phyloP scores from a whole-genome alignment of 2,329 filamentous ascomycete genomes.

The Penicillium sp. region DNA sequence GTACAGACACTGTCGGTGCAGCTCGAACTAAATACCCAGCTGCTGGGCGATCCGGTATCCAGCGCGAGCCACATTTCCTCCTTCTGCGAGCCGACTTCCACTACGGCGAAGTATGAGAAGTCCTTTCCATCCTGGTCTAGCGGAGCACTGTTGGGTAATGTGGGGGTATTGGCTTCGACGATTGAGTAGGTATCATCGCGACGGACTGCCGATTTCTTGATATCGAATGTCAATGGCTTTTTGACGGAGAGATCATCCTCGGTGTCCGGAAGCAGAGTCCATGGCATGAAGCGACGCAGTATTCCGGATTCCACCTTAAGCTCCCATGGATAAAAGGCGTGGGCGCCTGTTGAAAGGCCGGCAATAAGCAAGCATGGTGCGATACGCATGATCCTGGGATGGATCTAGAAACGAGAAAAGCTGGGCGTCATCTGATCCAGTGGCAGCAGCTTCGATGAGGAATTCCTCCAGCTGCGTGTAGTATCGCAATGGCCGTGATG shows the following conservation, averaged over 20 bases:
- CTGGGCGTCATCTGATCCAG: slow-evolving; percentile 7
- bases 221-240: slow-evolving; percentile 33
- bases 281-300: slow-evolving; percentile 36
- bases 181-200: slow-evolving; percentile 52
- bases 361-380: slow-evolving; percentile 36
- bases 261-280: slow-evolving; percentile 18
- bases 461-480: not conserved
- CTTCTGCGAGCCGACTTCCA: slow-evolving; percentile 51
- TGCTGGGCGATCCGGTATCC: slow-evolving; percentile 61
- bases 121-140: slow-evolving; percentile 56
- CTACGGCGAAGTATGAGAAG: slow-evolving; percentile 53
- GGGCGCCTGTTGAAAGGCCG: slow-evolving; percentile 34
- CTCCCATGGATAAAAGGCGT: slow-evolving; percentile 46
- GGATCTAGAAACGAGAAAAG: slow-evolving; percentile 7
- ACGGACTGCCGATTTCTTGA: slow-evolving; percentile 39
- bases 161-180: slow-evolving; percentile 39
- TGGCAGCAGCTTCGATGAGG: not conserved
- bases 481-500: not conserved
- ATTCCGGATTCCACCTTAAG: slow-evolving; percentile 22
- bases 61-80: slow-evolving; percentile 54
- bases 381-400: slow-evolving; percentile 35
- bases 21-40: slow-evolving; percentile 75
- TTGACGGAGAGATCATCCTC: slow-evolving; percentile 20
- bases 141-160: slow-evolving; percentile 47
- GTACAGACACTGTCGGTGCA: slow-evolving; percentile 67